Evolutionary conservation across 2,329 filamentous ascomycete species (phyloP), one percentile per base, ranked within the genome.

Genomic region (Fusarium torreyae): DNA sequence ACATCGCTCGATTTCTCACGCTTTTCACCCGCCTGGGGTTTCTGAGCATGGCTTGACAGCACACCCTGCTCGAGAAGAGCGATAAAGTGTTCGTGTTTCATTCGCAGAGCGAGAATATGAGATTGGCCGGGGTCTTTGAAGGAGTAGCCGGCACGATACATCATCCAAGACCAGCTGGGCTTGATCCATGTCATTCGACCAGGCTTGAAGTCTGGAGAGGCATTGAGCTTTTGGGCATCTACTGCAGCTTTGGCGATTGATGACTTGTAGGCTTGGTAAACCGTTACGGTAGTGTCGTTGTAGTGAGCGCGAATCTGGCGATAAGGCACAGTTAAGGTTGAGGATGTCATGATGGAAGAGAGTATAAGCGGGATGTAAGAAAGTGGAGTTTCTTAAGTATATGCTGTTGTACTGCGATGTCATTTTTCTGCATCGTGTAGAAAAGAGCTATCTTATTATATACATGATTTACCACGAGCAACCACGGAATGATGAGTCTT

Each of bases 121-220:
- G 83, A 80, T 75, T 91, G 88, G 4, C 83, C 76, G 0, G 75
- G 31, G 63, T 88, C 86, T 70, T 90, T 90, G 75, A 81, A 83
- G 1, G 85, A 86, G 78, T 89, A 91, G 17, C 87, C 88, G 20
- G 83, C 81, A 48, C 88, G 87, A 74, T 91, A 90, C 77, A 89
- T 85, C 84, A 89, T 88, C 88, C 88, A 91, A 46, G 81, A 79
- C 84, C 87, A 91, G 61, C 83, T 86, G 0, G 88, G 88, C 72
- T 90, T 90, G 68, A 90, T 85, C 88, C 88, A 90, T 6, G 88
- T 90, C 87, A 89, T 90, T 52, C 88, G 84, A 2, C 77, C 77
- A n/a, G 79, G 78, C 15, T 77, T 80, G 77, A 89, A 90, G 8
- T 81, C 77, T 4, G 85, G 80, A 1, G 85, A 87, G 1, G 86